Conservation (phyloP, 345 rosid genomes). For the Gossypium rotundifolium region DNA sequence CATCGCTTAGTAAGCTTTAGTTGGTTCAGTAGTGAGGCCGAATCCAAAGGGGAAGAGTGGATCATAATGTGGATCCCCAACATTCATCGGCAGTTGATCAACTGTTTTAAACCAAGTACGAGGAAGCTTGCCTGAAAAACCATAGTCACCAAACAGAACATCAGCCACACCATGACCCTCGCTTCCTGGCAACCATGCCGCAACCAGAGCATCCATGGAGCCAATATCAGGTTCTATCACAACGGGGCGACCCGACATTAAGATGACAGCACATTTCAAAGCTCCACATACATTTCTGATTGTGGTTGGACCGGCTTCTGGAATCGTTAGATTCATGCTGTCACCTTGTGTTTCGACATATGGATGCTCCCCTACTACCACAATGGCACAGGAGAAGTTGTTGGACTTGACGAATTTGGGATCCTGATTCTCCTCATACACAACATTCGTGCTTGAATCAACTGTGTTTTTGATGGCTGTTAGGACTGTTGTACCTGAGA, state of each 20-base stretch:
- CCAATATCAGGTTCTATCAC: conserved; percentile 33
- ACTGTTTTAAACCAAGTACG: conserved; percentile 65
- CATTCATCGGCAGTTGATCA: conserved; percentile 66
- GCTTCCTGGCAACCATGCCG: conserved; percentile 55
- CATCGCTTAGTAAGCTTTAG: neutral
- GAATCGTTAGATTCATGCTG: conserved; percentile 38
- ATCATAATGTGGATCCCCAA: conserved; percentile 55
- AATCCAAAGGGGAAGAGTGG: conserved; percentile 58
- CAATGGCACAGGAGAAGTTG: conserved; percentile 35
- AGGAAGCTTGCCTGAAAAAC: conserved; percentile 47
- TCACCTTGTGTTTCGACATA: conserved; percentile 40
- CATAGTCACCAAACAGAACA: conserved; percentile 40
- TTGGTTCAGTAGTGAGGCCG: conserved; percentile 34
- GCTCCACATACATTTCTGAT: conserved; percentile 37
- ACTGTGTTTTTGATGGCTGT: conserved; percentile 33
- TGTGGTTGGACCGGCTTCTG: conserved; percentile 34
- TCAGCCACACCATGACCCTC: conserved; percentile 56
- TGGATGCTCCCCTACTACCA: conserved; percentile 39
- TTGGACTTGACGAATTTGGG: conserved; percentile 30
- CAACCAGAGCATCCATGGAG: conserved; percentile 33
- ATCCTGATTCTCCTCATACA: conserved; percentile 29
- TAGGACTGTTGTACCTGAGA: conserved; percentile 42
- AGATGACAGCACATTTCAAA: conserved; percentile 32
- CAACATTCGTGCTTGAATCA: conserved; percentile 29
- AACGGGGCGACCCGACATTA: conserved; percentile 42